Evolutionary conservation across 306 rosid species (phyloP).

Genomic region (Vachellia collinsii): DNA sequence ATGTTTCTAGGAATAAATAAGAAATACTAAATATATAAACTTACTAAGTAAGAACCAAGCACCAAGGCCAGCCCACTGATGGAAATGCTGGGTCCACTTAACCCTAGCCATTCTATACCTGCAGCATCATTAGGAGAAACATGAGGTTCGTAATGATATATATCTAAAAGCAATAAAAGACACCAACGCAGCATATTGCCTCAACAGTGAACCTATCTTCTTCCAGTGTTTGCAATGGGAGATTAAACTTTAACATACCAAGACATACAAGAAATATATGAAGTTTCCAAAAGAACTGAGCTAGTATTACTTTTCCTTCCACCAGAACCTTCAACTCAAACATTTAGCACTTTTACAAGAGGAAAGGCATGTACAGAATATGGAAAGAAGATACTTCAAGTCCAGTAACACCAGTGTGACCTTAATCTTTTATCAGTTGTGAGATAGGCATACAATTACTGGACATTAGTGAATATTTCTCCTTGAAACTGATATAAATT

Average conservation of each 20-base stretch:
- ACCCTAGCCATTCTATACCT: slow-evolving; percentile 77
- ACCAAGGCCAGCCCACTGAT: slow-evolving; percentile 55
- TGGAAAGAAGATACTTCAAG: slow-evolving; percentile 1
- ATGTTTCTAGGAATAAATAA: slow-evolving; percentile 11
- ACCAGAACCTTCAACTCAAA: slow-evolving; percentile 7
- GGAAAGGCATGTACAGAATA: not conserved
- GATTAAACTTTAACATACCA: slow-evolving; percentile 8
- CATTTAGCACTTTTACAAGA: slow-evolving; percentile 4
- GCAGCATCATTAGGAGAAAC: slow-evolving; percentile 41
- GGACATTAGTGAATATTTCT: slow-evolving; percentile 16
- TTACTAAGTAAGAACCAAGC: slow-evolving; percentile 77
- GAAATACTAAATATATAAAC: slow-evolving; percentile 39
- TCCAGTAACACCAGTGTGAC: not conserved
- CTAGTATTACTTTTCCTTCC: slow-evolving; percentile 4
- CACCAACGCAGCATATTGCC: slow-evolving; percentile 11
- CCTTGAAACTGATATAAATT: slow-evolving; percentile 14
- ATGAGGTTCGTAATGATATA: slow-evolving; percentile 6
- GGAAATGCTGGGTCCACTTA: slow-evolving; percentile 49
- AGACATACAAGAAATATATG: not conserved
- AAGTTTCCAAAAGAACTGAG: slow-evolving; percentile 9
- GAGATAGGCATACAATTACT: slow-evolving; percentile 21
- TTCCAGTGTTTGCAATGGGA: slow-evolving; percentile 27
- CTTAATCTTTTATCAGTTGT: slow-evolving; percentile 13
- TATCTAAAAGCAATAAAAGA: slow-evolving; percentile 5
- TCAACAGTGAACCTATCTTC: slow-evolving; percentile 7